A percentile compares a stretch with the other conserved stretches of the same genome.
phyloP scores from a whole-genome alignment of 345 rosid species.

The Sonneratia caseolaris region DNA sequence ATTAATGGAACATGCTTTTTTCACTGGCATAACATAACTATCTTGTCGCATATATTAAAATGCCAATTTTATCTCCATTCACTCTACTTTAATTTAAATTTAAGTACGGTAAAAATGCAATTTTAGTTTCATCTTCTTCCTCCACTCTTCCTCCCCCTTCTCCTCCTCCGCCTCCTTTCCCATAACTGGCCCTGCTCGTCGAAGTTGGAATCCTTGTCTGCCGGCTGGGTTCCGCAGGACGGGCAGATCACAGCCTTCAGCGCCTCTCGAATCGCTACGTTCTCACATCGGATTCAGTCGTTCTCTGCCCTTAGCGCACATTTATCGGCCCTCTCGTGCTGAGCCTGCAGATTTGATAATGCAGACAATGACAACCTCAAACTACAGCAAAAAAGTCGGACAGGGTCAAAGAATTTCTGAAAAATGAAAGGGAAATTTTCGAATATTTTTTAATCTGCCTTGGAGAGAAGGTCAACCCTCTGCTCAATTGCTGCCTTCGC shows the following conservation, averaged over 20 bases:
- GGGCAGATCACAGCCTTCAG: conserved; percentile 88
- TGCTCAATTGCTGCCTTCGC: conserved; percentile 71
- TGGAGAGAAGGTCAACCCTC: conserved; percentile 81
- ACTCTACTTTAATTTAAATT: too few species aligned
- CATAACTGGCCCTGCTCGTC: conserved; percentile 40
- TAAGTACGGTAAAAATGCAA: too few species aligned
- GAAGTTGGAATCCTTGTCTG: conserved; percentile 63
- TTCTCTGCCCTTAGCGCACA: conserved; percentile 66
- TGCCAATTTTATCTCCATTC: too few species aligned
- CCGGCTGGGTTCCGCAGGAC: conserved; percentile 89
- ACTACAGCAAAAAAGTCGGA: neutral
- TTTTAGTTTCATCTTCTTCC: too few species aligned
- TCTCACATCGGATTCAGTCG: conserved; percentile 92
- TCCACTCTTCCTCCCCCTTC: too few species aligned
- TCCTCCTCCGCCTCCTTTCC: too few species aligned
- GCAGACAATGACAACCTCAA: conserved; percentile 1
- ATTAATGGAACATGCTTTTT: too few species aligned
- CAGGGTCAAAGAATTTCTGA: neutral
- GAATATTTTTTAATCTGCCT: conserved; percentile 11
- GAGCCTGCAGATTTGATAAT: conserved; percentile 41
- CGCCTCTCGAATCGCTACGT: conserved; percentile 89
- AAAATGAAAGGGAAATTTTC: neutral
- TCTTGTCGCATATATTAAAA: too few species aligned
- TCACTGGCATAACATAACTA: too few species aligned
- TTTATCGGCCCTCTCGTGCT: conserved; percentile 89